These are phyloP conservation scores for Suillus cothurnatus DNA, from an alignment of 768 basidiomycete species.

Conservation along the genomic window DNA sequence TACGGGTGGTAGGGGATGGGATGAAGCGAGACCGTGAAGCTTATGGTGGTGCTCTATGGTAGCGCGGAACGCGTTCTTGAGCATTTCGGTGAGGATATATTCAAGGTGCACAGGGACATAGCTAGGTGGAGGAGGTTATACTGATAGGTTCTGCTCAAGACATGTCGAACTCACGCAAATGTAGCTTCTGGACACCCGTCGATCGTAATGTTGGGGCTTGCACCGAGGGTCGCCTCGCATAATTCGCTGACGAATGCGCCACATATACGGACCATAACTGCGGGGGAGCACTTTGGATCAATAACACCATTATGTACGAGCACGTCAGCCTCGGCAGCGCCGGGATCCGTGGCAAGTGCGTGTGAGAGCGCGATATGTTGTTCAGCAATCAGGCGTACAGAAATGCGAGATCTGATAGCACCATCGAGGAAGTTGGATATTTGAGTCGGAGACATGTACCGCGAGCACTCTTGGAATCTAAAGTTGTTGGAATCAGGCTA, in stretches of 20 bases:
- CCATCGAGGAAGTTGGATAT: constrained; percentile 81
- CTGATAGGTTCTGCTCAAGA: neutral
- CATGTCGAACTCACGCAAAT: constrained; percentile 64
- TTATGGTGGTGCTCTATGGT: constrained; percentile 76
- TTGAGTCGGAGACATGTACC: constrained; percentile 81
- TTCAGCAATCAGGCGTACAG: constrained; percentile 86
- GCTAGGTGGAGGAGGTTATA: constrained; percentile 38
- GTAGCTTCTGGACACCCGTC: constrained; percentile 72
- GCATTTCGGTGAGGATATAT: constrained; percentile 87
- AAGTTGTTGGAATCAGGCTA: neutral
- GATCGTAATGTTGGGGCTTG: constrained; percentile 64
- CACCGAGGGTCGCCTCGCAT: constrained; percentile 83
- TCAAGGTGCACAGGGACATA: constrained; percentile 91
- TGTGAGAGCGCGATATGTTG: constrained; percentile 87
- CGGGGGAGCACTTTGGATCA: constrained; percentile 70
- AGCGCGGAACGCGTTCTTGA: constrained; percentile 91
- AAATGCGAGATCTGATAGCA: constrained; percentile 85
- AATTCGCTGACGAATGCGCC: constrained; percentile 82
- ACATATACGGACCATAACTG: constrained; percentile 75
- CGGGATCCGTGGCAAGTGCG: constrained; percentile 47
- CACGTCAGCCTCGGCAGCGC: constrained; percentile 12
- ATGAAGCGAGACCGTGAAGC: constrained; percentile 36
- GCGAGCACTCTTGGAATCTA: constrained; percentile 84
- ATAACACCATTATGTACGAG: constrained; percentile 69
- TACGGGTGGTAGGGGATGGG: constrained; percentile 57